Percentiles rank a stretch among this genome's conserved stretches.
These are phyloP conservation scores for Populus nigra DNA, from an alignment of 345 rosid genomes.

Conservation along the genomic window DNA sequence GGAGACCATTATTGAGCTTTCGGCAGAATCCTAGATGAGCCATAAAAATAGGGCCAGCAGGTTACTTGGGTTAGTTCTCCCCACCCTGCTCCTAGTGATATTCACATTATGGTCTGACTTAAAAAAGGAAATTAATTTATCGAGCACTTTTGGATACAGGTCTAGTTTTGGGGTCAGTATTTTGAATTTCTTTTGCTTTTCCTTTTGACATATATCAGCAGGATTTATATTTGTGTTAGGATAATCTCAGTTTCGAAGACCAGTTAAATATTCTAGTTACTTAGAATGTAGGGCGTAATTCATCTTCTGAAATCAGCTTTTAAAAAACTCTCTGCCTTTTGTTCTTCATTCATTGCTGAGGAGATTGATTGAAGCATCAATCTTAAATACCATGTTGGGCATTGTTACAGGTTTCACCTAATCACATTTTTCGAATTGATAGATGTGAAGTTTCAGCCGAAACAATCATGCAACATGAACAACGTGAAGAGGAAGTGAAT, in stretches of 20 bases:
- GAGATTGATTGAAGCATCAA: neutral
- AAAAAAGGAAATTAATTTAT: too few species aligned
- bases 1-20: neutral
- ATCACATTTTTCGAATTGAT: constrained; percentile 61
- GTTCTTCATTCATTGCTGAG: neutral
- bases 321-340: neutral
- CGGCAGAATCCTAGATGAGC: neutral
- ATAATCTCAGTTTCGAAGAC: neutral
- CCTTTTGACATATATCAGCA: neutral
- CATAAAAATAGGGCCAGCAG: neutral
- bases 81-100: neutral
- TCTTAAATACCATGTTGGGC: constrained; percentile 14
- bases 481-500: constrained; percentile 40
- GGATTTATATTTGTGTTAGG: neutral
- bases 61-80: neutral
- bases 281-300: neutral
- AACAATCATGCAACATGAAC: constrained; percentile 37
- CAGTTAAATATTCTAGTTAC: neutral
- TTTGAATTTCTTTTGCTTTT: neutral
- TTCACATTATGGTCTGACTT: neutral
- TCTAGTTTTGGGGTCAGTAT: neutral
- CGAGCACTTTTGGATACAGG: neutral
- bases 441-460: constrained; percentile 51
- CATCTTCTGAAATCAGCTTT: neutral
- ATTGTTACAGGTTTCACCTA: constrained; percentile 70